A percentile compares a stretch with the other conserved stretches of the same genome.
Conservation (phyloP, 2,329 filamentous ascomycete genomes). For the Grosmannia serpens region DNA sequence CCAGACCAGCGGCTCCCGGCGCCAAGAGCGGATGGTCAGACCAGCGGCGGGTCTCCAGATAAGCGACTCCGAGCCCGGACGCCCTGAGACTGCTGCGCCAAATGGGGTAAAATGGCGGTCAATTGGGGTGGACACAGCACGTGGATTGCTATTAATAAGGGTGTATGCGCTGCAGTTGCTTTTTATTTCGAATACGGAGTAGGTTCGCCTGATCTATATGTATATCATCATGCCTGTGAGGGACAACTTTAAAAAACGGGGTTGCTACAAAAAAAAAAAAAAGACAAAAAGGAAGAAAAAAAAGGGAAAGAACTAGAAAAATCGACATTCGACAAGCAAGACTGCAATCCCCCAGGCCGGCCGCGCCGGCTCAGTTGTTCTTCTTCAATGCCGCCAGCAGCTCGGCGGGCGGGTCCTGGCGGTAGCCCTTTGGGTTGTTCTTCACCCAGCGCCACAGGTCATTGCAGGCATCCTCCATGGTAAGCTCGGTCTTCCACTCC, state of each 20-base stretch:
- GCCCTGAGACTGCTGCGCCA: not conserved
- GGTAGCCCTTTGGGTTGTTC: constrained; percentile 93
- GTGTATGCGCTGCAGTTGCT: not conserved
- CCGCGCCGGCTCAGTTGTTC: not conserved
- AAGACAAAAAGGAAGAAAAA: not conserved
- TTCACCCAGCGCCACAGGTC: constrained; percentile 95
- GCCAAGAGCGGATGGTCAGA: not conserved
- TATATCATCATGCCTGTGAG: not conserved
- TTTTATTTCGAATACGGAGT: not conserved
- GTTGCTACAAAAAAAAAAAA: not conserved
- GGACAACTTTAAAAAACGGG: not conserved
- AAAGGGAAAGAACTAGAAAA: too few species aligned
- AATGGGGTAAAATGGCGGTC: not conserved
- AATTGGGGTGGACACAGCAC: not conserved
- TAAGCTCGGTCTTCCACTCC: constrained; percentile 81
- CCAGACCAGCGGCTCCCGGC: not conserved
- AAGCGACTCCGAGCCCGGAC: not conserved
- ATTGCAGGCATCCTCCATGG: constrained; percentile 83
- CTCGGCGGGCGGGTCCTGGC: constrained; percentile 77
- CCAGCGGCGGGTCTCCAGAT: not conserved
- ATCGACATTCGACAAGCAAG: not conserved
- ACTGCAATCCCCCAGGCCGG: not conserved
- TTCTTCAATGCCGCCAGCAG: constrained; percentile 51
- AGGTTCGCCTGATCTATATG: not conserved
- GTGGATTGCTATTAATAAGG: not conserved